phyloP scores from a whole-genome alignment of 139 green algal species.

The Gonium pectorale region DNA sequence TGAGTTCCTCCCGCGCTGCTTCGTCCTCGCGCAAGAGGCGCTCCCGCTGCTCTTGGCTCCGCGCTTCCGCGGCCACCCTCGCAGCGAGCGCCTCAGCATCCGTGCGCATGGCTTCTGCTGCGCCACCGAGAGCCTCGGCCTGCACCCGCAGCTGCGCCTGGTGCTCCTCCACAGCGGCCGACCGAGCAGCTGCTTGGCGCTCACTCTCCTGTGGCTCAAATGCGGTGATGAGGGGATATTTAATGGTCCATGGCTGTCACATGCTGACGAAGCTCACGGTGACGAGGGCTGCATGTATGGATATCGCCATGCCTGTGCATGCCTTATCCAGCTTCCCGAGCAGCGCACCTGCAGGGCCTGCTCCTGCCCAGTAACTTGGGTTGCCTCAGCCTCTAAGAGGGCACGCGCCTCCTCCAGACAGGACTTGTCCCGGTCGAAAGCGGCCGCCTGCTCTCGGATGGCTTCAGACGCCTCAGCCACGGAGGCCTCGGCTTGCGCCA shows the following conservation, averaged over 20 bases:
- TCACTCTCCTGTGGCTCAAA: constrained; percentile 38
- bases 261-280: too few species aligned
- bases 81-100: neutral
- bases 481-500: neutral
- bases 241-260: too few species aligned
- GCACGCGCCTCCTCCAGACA: constrained; percentile 29
- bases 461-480: neutral
- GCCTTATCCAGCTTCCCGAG: neutral
- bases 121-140: constrained; percentile 19
- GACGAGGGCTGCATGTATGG: too few species aligned
- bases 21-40: constrained; percentile 7
- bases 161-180: constrained; percentile 32
- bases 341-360: constrained; percentile 43
- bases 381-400: constrained; percentile 37
- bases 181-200: neutral
- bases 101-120: neutral
- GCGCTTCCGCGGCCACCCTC: neutral
- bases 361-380: constrained; percentile 2
- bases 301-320: too few species aligned
- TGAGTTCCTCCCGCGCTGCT: neutral
- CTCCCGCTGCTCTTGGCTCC: constrained; percentile 9
- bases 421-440: constrained; percentile 40
- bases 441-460: neutral
- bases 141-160: constrained; percentile 36
- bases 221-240: too few species aligned